Evolutionary conservation across 768 basidiomycete genomes (phyloP).

Genomic region (Lactarius akahatsu): DNA sequence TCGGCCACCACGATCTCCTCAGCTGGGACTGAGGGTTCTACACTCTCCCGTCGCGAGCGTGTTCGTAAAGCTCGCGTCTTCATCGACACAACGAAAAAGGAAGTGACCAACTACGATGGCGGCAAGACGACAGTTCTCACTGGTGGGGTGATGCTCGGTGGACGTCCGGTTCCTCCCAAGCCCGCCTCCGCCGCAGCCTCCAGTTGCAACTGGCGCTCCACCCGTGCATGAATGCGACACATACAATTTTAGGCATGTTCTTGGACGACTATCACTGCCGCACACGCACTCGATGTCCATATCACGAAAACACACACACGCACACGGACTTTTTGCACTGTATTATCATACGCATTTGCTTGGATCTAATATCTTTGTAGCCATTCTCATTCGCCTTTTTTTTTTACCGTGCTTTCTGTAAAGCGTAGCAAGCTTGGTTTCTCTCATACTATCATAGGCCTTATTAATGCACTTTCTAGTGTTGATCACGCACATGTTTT

Average conservation of each 20-base stretch:
- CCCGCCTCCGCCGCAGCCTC: conserved; percentile 33
- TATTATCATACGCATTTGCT: conserved; percentile 31
- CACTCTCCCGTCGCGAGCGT: conserved; percentile 67
- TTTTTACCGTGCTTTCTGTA: conserved; percentile 25
- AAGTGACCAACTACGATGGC: conserved; percentile 83
- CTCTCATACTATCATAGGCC: conserved; percentile 17
- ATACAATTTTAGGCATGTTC: conserved; percentile 10
- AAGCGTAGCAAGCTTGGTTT: conserved; percentile 25
- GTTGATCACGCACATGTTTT: background rate
- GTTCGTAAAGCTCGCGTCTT: conserved; percentile 69
- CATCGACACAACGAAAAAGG: conserved; percentile 70
- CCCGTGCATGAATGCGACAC: conserved; percentile 43
- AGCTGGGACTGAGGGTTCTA: conserved; percentile 39
- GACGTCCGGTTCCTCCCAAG: conserved; percentile 27
- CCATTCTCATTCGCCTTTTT: conserved; percentile 26
- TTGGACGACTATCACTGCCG: conserved; percentile 18
- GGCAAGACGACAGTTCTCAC: conserved; percentile 87
- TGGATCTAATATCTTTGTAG: conserved; percentile 31
- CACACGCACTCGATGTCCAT: conserved; percentile 14
- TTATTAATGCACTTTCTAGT: conserved; percentile 25
- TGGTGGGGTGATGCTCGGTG: conserved; percentile 84
- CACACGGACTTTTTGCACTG: conserved; percentile 23
- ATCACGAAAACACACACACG: conserved; percentile 25
- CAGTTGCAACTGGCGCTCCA: conserved; percentile 54
- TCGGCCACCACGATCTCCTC: conserved; percentile 45